A percentile compares a stretch with the other conserved stretches of the same genome.
These are phyloP conservation scores for Arthrobotrys musiformis DNA, from an alignment of 2,329 filamentous ascomycete genomes.

Conservation along the genomic window DNA sequence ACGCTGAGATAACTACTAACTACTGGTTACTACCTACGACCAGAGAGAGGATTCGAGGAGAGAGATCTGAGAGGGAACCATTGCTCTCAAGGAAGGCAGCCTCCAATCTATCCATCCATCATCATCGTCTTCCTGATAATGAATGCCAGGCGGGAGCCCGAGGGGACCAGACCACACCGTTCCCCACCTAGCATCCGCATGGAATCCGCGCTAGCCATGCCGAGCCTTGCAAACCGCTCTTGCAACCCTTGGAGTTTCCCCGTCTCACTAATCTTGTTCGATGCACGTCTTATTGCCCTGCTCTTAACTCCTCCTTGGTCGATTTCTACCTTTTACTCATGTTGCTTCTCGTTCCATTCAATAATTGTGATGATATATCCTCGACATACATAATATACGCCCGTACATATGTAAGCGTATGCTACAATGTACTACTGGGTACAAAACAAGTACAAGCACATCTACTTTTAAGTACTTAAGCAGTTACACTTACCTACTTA, in stretches of 20 bases:
- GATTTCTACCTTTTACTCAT: no score
- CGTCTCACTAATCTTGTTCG: slow-evolving; percentile 34
- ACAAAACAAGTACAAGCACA: no score
- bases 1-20: not conserved
- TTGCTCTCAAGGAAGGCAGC: not conserved
- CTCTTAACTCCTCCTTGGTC: not conserved
- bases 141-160: slow-evolving; percentile 3
- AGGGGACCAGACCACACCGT: not conserved
- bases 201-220: slow-evolving; percentile 26
- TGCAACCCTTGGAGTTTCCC: slow-evolving; percentile 22
- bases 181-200: slow-evolving; percentile 10
- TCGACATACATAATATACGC: slow-evolving; percentile 8
- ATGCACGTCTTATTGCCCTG: slow-evolving; percentile 6
- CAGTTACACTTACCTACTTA: no score
- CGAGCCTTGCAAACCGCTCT: slow-evolving; percentile 32
- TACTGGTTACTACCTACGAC: no score
- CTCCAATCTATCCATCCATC: not conserved
- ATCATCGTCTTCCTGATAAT: not conserved
- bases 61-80: not conserved
- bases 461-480: no score
- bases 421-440: no score
- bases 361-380: slow-evolving; percentile 22
- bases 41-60: not conserved
- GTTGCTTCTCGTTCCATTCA: not conserved
- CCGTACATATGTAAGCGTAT: no score